Evolutionary conservation across 148 eudicot genomes (phyloP).

Genomic region (Fagopyrum tataricum): DNA sequence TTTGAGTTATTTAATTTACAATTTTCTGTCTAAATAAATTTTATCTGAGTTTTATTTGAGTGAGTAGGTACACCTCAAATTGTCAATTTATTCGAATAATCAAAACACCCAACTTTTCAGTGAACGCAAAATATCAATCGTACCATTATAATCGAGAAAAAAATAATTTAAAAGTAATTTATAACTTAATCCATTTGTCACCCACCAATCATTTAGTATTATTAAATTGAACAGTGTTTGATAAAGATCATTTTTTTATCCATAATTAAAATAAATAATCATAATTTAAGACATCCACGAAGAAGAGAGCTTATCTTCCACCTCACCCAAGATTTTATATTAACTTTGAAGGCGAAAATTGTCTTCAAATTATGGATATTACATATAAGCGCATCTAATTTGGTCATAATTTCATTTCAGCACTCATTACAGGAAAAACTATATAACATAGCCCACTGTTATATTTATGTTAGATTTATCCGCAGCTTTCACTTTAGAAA

Average conservation of each 20-base stretch:
- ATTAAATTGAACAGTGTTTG: neutral
- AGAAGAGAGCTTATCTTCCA: slow-evolving; percentile 9
- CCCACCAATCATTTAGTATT: neutral
- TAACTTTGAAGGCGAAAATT: neutral
- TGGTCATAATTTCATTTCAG: neutral
- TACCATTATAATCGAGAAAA: neutral
- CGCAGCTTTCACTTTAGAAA: no score
- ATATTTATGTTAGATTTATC: no score
- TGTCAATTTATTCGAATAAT: no score
- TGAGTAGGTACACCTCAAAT: no score
- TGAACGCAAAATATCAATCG: neutral
- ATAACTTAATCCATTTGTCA: neutral
- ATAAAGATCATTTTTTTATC: neutral
- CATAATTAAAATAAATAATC: no score
- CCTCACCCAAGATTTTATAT: neutral
- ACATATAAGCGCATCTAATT: no score
- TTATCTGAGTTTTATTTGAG: no score
- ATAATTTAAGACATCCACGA: neutral
- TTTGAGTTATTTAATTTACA: no score
- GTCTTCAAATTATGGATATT: neutral
- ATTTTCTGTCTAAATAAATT: no score
- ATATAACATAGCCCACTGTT: no score
- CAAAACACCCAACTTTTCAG: no score
- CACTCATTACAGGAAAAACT: neutral
- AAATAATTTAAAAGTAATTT: neutral